Base-by-base conservation (phyloP, 768 basidiomycete genomes). In the Tylopilus sp. region DNA sequence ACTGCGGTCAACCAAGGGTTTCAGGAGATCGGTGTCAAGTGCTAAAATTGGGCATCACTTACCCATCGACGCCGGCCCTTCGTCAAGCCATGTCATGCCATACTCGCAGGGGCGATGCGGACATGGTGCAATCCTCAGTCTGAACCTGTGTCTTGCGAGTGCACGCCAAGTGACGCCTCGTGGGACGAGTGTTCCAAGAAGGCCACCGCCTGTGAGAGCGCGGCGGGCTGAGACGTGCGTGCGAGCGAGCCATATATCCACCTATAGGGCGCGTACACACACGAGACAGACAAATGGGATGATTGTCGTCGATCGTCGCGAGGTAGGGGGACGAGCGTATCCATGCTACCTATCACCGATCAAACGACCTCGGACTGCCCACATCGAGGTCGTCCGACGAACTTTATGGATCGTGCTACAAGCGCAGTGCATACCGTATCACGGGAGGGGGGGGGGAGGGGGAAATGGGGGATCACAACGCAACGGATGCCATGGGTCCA, bases 281-380 rank as follows among this genome's bases (percentile, higher is more conserved):
- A 28, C 26, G 26, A 8, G 8, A 30, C 23, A n/a, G 30, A 26
- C 17, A 15, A 35, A 30, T 3, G 25, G n/a, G 7, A 39, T n/a
- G 38, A 42, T 44, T 25, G 25, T 51, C 22, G 54, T 42, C 40
- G 44, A 47, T 26, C 38, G 52, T 55, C 50, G 55, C 6, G 48
- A 58, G 36, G 51, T 15, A 38, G 46, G 10, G 23, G 6, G 22
- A 20, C 21, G 9, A 28, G 13, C 30, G 46, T 61, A 48, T 48
- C 52, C 55, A 58, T 44, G 44, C 18, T 40, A 36, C 43, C 36
- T 40, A 35, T 52, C 47, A 39, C 47, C 3, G 9, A 11, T 10
- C 13, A 31, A 31, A 31, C 31, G n/a, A n/a, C n/a, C n/a, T n/a
- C n/a, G n/a, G n/a, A n/a, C 12, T 11, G 15, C 30, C 31, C 31